Evolutionary conservation across 306 rosid species (phyloP).

Genomic region (Psophocarpus tetragonolobus): DNA sequence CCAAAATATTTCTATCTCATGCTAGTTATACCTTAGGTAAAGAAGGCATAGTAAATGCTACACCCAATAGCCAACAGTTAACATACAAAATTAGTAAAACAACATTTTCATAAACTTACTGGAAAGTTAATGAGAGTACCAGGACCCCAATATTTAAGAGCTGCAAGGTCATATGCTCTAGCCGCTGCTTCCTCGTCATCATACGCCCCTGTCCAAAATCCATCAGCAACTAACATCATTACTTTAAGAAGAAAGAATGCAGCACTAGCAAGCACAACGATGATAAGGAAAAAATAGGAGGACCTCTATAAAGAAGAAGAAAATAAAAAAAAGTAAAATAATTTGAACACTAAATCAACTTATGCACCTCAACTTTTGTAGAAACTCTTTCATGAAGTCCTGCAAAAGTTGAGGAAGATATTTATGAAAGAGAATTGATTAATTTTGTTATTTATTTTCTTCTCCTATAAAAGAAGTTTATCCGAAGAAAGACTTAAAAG

Average conservation of each 20-base stretch:
- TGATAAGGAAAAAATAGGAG: not conserved
- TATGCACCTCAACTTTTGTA: not conserved
- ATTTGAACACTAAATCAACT: no score
- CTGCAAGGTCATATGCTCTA: conserved; percentile 98
- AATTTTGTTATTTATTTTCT: not conserved
- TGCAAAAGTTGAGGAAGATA: not conserved
- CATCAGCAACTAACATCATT: conserved; percentile 10
- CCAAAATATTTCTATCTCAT: conserved; percentile 21
- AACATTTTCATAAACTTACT: conserved; percentile 47
- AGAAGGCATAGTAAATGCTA: conserved; percentile 16
- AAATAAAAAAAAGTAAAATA: not conserved
- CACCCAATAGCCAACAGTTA: not conserved
- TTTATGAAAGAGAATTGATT: not conserved
- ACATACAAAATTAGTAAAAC: not conserved
- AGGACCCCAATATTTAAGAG: conserved; percentile 98
- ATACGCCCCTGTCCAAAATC: conserved; percentile 71
- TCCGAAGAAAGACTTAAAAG: not conserved
- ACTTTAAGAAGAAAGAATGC: not conserved
- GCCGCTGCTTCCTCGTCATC: conserved; percentile 99
- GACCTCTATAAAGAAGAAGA: not conserved
- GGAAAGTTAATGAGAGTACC: conserved; percentile 98
- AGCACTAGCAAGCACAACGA: not conserved
- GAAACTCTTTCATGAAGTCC: not conserved
- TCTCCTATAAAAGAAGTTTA: not conserved
- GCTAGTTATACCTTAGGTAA: conserved; percentile 3